A percentile compares a stretch with the other conserved stretches of the same genome.
These are phyloP conservation scores for Pelargonium nanum DNA, from an alignment of 345 rosid genomes.

Conservation along the genomic window DNA sequence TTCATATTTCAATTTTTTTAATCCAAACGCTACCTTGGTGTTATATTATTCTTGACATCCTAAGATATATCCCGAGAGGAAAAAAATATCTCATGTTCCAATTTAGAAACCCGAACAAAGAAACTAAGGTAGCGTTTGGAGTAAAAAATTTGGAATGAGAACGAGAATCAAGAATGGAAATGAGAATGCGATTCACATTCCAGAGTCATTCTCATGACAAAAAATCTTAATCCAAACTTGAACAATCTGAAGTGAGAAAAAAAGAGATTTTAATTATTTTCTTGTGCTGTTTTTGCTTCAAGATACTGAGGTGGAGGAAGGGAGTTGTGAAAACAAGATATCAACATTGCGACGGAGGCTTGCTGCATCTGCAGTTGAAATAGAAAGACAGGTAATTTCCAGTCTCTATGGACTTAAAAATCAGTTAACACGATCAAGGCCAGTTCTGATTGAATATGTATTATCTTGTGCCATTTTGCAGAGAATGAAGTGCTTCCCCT, in stretches of 20 bases:
- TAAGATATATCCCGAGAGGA: too few species aligned
- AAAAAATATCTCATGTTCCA: too few species aligned
- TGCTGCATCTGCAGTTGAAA: constrained; percentile 67
- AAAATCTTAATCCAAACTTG: background rate
- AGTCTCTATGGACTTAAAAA: background rate
- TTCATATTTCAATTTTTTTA: too few species aligned
- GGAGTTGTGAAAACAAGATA: constrained; percentile 59
- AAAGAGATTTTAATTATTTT: constrained; percentile 3
- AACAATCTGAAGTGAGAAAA: background rate
- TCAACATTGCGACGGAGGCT: constrained; percentile 61
- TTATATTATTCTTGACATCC: too few species aligned
- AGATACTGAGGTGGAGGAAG: constrained; percentile 72
- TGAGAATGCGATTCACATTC: background rate
- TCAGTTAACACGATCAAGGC: background rate
- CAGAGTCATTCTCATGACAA: background rate
- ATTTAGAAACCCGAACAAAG: too few species aligned
- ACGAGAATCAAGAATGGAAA: too few species aligned
- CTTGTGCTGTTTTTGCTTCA: constrained; percentile 12
- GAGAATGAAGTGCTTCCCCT: constrained; percentile 97
- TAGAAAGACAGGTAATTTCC: constrained; percentile 78
- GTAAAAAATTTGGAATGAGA: too few species aligned
- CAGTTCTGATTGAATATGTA: background rate
- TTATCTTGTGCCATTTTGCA: constrained; percentile 30
- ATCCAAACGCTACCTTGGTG: too few species aligned
- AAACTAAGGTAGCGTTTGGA: too few species aligned